phyloP scores from a whole-genome alignment of 2,329 filamentous ascomycete genomes.

The Emericellopsis cladophorae region DNA sequence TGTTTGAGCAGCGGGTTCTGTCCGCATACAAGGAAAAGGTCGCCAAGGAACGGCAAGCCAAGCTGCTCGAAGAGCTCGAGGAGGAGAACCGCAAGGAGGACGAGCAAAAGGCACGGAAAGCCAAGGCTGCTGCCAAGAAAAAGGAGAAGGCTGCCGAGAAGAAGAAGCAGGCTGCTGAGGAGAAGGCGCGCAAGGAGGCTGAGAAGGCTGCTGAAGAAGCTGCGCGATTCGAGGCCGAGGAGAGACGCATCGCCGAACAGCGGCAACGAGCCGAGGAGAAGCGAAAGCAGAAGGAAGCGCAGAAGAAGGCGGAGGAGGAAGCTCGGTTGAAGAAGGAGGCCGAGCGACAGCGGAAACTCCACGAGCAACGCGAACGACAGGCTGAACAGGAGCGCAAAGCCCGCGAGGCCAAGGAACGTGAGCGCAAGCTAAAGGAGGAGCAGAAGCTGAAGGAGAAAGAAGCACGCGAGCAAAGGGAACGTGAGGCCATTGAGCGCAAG shows the following conservation, averaged over 20 bases:
- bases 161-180: slow-evolving; percentile 80
- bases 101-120: slow-evolving; percentile 82
- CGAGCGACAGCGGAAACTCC: slow-evolving; percentile 64
- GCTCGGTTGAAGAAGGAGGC: slow-evolving; percentile 75
- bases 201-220: slow-evolving; percentile 83
- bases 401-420: slow-evolving; percentile 49
- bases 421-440: slow-evolving; percentile 78
- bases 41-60: slow-evolving; percentile 79
- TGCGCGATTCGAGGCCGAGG: slow-evolving; percentile 61
- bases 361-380: slow-evolving; percentile 78
- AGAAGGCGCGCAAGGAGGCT: slow-evolving; percentile 76
- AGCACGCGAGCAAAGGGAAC: slow-evolving; percentile 55
- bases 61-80: slow-evolving; percentile 80
- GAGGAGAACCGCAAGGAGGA: slow-evolving; percentile 68
- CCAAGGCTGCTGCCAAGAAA: slow-evolving; percentile 85
- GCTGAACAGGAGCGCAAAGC: slow-evolving; percentile 72
- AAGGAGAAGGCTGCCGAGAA: slow-evolving; percentile 89
- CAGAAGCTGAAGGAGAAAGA: slow-evolving; percentile 71
- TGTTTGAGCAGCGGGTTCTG: slow-evolving; percentile 96
- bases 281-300: slow-evolving; percentile 79
- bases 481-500: slow-evolving; percentile 52
- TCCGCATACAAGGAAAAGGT: slow-evolving; percentile 98
- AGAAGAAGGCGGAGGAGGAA: slow-evolving; percentile 83
- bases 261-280: slow-evolving; percentile 78
- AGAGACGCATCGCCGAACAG: slow-evolving; percentile 69